A percentile compares a stretch with the other conserved stretches of the same genome.
phyloP scores from a whole-genome alignment of 805 yeast genomes.

The Candida namnaoensis region DNA sequence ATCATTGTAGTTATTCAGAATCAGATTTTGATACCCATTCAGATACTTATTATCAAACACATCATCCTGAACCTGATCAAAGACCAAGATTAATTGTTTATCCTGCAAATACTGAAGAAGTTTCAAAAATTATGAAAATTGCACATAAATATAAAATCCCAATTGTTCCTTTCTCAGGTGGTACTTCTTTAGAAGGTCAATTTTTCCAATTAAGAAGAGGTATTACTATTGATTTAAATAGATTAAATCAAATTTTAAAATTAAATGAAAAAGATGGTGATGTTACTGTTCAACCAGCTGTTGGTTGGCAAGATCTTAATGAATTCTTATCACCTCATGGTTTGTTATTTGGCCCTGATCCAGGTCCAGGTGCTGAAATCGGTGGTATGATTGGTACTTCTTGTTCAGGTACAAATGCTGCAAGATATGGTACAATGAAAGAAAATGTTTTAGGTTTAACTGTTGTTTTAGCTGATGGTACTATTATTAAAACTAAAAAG shows the following conservation, averaged over 20 bases:
- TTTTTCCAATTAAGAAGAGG: slow-evolving; percentile 63
- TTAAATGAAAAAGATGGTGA: slow-evolving; percentile 62
- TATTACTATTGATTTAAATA: slow-evolving; percentile 53
- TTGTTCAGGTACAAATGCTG: slow-evolving; percentile 77
- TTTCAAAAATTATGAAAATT: slow-evolving; percentile 51
- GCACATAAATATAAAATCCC: slow-evolving; percentile 58
- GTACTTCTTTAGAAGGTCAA: slow-evolving; percentile 79
- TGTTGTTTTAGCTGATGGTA: slow-evolving; percentile 76
- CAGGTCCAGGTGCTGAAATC: slow-evolving; percentile 74
- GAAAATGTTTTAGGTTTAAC: slow-evolving; percentile 63
- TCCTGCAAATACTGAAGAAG: slow-evolving; percentile 60
- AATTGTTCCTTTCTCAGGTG: slow-evolving; percentile 72
- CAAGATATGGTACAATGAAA: slow-evolving; percentile 72
- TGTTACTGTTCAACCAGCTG: slow-evolving; percentile 68
- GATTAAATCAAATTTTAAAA: slow-evolving; percentile 48
- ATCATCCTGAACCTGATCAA: slow-evolving; percentile 51
- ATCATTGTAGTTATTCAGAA: slow-evolving; percentile 22
- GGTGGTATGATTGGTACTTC: slow-evolving; percentile 76
- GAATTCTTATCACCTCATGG: slow-evolving; percentile 39
- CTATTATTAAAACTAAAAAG: slow-evolving; percentile 62
- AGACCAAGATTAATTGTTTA: slow-evolving; percentile 51
- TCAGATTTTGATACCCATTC: slow-evolving; percentile 42
- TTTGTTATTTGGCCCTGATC: slow-evolving; percentile 66
- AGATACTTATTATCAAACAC: slow-evolving; percentile 55
- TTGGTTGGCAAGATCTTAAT: slow-evolving; percentile 69